Evolutionary conservation across 2,329 filamentous ascomycete species (phyloP), one percentile per base, ranked within the genome.

Genomic region (Didymella lethalis): DNA sequence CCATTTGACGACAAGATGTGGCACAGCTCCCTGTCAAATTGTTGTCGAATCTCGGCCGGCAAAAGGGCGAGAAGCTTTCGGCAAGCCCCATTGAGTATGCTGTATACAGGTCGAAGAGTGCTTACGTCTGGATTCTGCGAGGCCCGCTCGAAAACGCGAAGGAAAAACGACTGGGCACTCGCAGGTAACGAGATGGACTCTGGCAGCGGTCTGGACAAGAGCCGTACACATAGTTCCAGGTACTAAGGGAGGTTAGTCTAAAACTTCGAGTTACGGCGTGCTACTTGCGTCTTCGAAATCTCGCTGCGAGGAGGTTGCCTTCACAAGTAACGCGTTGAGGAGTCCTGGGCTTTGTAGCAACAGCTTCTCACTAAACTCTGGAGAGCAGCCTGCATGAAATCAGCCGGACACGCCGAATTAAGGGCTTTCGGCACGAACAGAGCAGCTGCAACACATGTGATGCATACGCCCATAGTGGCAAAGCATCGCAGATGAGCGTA

Each of bases 381-480:
- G 51, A 16, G 73, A 71, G 49, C 68, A 64, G 57, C 67, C 75
- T 77, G 41, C 20, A 28, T 40, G 2, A 16, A 44, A 16, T 54
- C 31, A 54, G 50, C 26, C 18, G 34, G 4, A 28, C 3, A 59
- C 25, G 3, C n/a, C n/a, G 23, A 53, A 63, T 69, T 10, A 26
- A 20, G 52, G 48, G 31, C 34, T 14, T 57, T 40, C 48, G 28
- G 51, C 45, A 53, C 57, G 41, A 76, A 85, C 83, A 80, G 29
- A 87, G 79, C 36, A 65, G 70, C n/a, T 79, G 71, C 38, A 88
- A 70, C 28, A 87, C 75, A 29, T 78, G 74, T 54, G 86, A 65
- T 5, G 83, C 79, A 59, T 83, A 82, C 4, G 80, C 77, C 73
- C 83, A 85, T 45, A 81, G 78, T 32, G 82, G 78, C 34, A 87